These are phyloP conservation scores for Gynandropsis gynandra DNA, from an alignment of 345 rosid species.

Conservation along the genomic window DNA sequence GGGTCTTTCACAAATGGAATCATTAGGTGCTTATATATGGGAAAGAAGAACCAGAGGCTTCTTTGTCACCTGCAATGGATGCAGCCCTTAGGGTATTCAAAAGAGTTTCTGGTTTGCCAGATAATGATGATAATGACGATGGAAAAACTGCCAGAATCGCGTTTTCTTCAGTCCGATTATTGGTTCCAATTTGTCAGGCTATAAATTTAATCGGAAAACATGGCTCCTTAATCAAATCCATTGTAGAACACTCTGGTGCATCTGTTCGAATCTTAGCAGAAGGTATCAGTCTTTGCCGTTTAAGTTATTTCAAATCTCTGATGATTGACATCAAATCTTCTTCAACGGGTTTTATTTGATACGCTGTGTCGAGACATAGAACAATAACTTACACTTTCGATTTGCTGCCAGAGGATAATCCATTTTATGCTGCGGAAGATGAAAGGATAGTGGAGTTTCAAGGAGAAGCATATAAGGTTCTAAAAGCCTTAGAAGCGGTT, in stretches of 20 bases:
- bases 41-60: slow-evolving; percentile 49
- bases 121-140: slow-evolving; percentile 34
- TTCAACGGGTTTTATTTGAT: neutral
- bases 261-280: slow-evolving; percentile 65
- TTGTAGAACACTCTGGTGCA: slow-evolving; percentile 75
- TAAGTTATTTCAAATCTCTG: neutral
- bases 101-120: slow-evolving; percentile 42
- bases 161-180: slow-evolving; percentile 52
- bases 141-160: slow-evolving; percentile 31
- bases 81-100: slow-evolving; percentile 52
- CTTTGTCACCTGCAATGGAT: slow-evolving; percentile 54
- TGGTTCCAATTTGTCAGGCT: slow-evolving; percentile 86
- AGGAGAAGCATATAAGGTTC: slow-evolving; percentile 62
- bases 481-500: slow-evolving; percentile 59
- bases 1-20: slow-evolving; percentile 4
- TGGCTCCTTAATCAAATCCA: slow-evolving; percentile 73
- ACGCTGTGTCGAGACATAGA: slow-evolving; percentile 9
- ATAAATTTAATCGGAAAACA: slow-evolving; percentile 88
- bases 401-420: slow-evolving; percentile 49
- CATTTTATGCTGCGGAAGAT: slow-evolving; percentile 47
- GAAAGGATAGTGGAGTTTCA: slow-evolving; percentile 68
- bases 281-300: slow-evolving; percentile 32
- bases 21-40: slow-evolving; percentile 51
- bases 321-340: neutral
- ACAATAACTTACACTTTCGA: neutral